Evolutionary conservation across 768 basidiomycete species (phyloP).

Genomic region (Boletus patriciae): DNA sequence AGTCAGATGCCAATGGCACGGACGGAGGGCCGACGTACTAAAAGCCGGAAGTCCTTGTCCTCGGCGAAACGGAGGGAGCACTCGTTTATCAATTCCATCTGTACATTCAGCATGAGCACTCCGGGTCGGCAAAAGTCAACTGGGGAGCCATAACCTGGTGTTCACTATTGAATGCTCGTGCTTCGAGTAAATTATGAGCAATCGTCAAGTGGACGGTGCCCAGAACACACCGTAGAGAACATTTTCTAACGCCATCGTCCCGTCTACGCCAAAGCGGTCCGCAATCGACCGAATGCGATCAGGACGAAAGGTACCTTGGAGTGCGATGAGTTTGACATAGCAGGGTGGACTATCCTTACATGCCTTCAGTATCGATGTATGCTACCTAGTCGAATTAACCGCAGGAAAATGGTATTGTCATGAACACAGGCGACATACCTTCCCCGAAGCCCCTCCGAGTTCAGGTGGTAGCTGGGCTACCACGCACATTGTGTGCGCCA

Average conservation of each 20-base stretch:
- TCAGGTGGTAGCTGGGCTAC: constrained; percentile 86
- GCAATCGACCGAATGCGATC: constrained; percentile 91
- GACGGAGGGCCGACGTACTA: constrained; percentile 43
- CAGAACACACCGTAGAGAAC: constrained; percentile 72
- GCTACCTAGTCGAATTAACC: constrained; percentile 56
- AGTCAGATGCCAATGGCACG: constrained; percentile 6
- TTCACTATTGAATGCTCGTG: constrained; percentile 89
- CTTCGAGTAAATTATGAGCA: constrained; percentile 40
- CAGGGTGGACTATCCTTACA: neutral
- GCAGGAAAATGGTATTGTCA: constrained; percentile 1
- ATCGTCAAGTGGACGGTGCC: neutral
- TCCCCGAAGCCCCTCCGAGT: constrained; percentile 88
- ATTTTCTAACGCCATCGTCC: constrained; percentile 83
- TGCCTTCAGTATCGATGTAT: constrained; percentile 87
- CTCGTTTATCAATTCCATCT: constrained; percentile 93
- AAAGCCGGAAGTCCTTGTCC: constrained; percentile 77
- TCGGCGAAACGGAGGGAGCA: constrained; percentile 87
- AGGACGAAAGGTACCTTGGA: constrained; percentile 88
- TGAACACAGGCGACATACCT: constrained; percentile 43
- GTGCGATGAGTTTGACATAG: constrained; percentile 22
- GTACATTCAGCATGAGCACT: constrained; percentile 6
- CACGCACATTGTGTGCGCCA: constrained; percentile 94
- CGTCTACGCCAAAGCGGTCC: constrained; percentile 92
- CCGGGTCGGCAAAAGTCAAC: neutral
- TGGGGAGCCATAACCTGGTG: constrained; percentile 61